Evolutionary conservation across 1,284 basidiomycete genomes (phyloP).

Genomic region (Pisolithus thermaeus): DNA sequence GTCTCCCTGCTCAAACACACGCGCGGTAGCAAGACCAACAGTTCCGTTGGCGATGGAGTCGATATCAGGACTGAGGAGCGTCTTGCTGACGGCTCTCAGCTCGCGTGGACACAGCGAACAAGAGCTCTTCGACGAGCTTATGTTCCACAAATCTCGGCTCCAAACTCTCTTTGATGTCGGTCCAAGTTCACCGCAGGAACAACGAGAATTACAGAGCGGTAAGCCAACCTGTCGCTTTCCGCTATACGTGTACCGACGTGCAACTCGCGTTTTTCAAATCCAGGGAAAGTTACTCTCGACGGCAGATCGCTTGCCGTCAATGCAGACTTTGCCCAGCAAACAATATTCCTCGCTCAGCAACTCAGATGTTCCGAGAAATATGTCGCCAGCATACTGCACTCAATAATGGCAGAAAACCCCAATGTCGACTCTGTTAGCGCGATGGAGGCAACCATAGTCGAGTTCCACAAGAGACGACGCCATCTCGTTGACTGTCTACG

Average conservation of each 20-base stretch:
- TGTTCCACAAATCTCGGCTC: constrained; percentile 57
- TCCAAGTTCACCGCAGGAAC: constrained; percentile 53
- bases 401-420: constrained; percentile 56
- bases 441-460: constrained; percentile 59
- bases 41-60: constrained; percentile 33
- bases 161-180: constrained; percentile 61
- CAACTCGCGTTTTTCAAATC: background rate
- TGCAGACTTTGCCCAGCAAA: constrained; percentile 68
- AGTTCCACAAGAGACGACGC: constrained; percentile 63
- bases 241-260: constrained; percentile 8
- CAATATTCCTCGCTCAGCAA: constrained; percentile 68
- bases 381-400: constrained; percentile 62
- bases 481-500: constrained; percentile 62
- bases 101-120: constrained; percentile 53
- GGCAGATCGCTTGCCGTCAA: constrained; percentile 63
- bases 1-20: no score
- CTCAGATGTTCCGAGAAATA: constrained; percentile 75
- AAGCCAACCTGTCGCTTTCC: constrained; percentile 16
- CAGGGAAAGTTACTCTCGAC: constrained; percentile 58
- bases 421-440: constrained; percentile 51
- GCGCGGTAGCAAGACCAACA: no score
- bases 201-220: constrained; percentile 71
- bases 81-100: constrained; percentile 36
- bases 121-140: constrained; percentile 69
- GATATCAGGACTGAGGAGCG: constrained; percentile 36